Evolutionary conservation across 1,284 basidiomycete genomes (phyloP).

Genomic region (Hymenochaete sp.): DNA sequence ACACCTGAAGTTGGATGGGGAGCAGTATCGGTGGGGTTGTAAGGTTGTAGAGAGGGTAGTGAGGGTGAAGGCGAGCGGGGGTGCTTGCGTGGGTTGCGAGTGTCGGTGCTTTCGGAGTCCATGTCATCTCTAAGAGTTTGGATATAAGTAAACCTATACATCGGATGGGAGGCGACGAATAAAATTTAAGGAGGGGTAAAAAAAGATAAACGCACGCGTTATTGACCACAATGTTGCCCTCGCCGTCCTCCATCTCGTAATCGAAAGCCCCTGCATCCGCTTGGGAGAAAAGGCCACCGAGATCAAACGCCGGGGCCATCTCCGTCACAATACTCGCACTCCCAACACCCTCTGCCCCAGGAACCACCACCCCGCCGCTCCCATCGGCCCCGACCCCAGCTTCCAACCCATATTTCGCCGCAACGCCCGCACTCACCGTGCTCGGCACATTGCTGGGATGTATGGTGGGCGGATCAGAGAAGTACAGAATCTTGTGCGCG

Average conservation of each 20-base stretch:
- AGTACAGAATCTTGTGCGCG: slow-evolving; percentile 90
- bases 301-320: slow-evolving; percentile 64
- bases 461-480: slow-evolving; percentile 67
- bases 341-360: slow-evolving; percentile 66
- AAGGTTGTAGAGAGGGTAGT: background rate
- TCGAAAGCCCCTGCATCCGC: slow-evolving; percentile 68
- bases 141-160: background rate
- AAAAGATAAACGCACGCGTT: too few species aligned
- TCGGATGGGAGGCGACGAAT: background rate
- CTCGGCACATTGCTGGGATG: slow-evolving; percentile 71
- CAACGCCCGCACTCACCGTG: slow-evolving; percentile 26
- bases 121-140: slow-evolving; percentile 25
- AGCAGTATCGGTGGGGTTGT: background rate
- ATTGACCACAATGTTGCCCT: slow-evolving; percentile 16
- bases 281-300: slow-evolving; percentile 65
- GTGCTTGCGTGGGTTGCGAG: slow-evolving; percentile 32
- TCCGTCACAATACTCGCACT: slow-evolving; percentile 60
- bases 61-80: slow-evolving; percentile 25
- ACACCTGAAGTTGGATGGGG: slow-evolving; percentile 10
- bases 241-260: slow-evolving; percentile 31
- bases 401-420: slow-evolving; percentile 10
- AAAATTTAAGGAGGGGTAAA: slow-evolving; percentile 5
- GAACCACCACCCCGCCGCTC: slow-evolving; percentile 38
- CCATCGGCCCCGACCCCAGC: background rate
- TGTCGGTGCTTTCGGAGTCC: slow-evolving; percentile 37